Evolutionary conservation across 2,329 filamentous ascomycete species (phyloP).

Genomic region (Elsinoe batatas): DNA sequence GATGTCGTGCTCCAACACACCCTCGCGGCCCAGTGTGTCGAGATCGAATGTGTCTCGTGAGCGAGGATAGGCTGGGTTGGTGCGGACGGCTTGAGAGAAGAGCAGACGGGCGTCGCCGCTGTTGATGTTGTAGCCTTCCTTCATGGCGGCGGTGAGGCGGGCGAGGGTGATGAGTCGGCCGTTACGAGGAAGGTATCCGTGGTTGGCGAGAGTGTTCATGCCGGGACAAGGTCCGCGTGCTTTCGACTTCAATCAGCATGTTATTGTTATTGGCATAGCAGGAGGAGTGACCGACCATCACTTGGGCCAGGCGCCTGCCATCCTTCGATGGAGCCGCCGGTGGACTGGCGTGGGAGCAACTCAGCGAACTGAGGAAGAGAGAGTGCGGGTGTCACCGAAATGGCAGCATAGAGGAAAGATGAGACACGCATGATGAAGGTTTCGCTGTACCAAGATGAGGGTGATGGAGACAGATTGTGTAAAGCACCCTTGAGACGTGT

Average conservation of each 20-base stretch:
- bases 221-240: slow-evolving; percentile 24
- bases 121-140: slow-evolving; percentile 11
- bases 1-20: slow-evolving; percentile 9
- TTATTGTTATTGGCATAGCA: too few relatives aligned
- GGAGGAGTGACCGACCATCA: neutral
- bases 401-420: neutral
- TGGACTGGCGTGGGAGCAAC: slow-evolving; percentile 1
- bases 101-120: slow-evolving; percentile 1
- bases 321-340: slow-evolving; percentile 2
- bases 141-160: slow-evolving; percentile 6
- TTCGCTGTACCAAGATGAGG: neutral
- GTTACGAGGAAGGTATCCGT: slow-evolving; percentile 20
- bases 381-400: neutral
- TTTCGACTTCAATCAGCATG: neutral
- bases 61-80: slow-evolving; percentile 3
- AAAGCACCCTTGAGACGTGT: slow-evolving; percentile 3
- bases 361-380: slow-evolving; percentile 4
- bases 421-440: slow-evolving; percentile 3
- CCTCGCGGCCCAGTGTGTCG: slow-evolving; percentile 6
- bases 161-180: slow-evolving; percentile 14
- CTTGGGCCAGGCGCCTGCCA: neutral
- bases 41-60: slow-evolving; percentile 7
- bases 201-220: slow-evolving; percentile 21
- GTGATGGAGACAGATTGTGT: neutral
- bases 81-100: slow-evolving; percentile 4